Percentiles rank a stretch among this genome's conserved stretches.
phyloP scores from a whole-genome alignment of 345 rosid genomes.

The Passiflora organensis region DNA sequence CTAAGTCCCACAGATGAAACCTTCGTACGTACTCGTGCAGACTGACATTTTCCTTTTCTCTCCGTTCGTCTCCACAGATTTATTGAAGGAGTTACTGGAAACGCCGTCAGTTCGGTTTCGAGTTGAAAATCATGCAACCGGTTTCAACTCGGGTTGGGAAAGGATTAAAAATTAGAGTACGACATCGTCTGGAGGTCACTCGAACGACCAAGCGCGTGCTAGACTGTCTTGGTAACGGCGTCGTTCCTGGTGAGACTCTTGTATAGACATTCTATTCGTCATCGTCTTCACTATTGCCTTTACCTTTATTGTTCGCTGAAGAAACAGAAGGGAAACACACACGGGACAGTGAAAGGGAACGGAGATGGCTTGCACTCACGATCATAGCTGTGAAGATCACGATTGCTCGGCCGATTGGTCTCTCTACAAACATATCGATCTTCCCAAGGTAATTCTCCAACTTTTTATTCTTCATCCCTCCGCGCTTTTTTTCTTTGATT shows the following conservation, averaged over 20 bases:
- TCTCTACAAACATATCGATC: conserved; percentile 89
- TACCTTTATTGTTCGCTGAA: not conserved
- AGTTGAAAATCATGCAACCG: too few relatives aligned
- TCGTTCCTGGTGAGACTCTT: too few relatives aligned
- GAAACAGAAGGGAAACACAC: not conserved
- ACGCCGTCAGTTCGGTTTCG: too few relatives aligned
- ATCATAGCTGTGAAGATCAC: conserved; percentile 84
- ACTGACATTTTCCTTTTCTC: conserved; percentile 62
- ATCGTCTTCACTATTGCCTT: not conserved
- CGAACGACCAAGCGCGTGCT: too few relatives aligned
- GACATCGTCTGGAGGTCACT: too few relatives aligned
- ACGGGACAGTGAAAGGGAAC: not conserved
- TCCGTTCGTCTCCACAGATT: not conserved
- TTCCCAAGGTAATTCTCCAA: conserved; percentile 52
- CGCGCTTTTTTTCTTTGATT: not conserved
- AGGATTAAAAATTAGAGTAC: too few relatives aligned
- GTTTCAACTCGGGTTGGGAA: too few relatives aligned
- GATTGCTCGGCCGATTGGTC: conserved; percentile 95
- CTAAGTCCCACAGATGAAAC: conserved; percentile 77
- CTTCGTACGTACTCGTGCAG: conserved; percentile 79
- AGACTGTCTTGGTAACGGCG: too few relatives aligned
- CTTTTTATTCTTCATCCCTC: not conserved
- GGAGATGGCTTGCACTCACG: conserved; percentile 80
- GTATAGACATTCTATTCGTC: too few relatives aligned
- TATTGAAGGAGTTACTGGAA: too few relatives aligned